Conservation (phyloP, 2,329 filamentous ascomycete species). For the Xylaria digitata region DNA sequence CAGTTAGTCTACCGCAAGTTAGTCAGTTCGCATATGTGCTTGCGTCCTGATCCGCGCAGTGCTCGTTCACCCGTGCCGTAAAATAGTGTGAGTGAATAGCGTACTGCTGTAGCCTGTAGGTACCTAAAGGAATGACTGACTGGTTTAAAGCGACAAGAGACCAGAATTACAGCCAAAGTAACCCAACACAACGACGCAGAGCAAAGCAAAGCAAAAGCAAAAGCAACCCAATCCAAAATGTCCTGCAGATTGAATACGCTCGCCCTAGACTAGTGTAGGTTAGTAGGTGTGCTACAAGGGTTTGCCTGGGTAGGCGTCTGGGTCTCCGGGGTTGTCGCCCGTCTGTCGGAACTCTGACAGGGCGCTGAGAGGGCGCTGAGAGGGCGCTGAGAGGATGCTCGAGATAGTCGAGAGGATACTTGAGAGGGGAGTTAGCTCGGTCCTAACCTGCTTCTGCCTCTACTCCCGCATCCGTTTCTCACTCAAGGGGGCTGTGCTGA, state of each 20-base stretch:
- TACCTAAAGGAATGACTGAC: conserved; percentile 17
- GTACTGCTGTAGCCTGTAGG: conserved; percentile 9
- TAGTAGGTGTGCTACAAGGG: conserved; percentile 10
- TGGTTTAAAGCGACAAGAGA: conserved; percentile 4
- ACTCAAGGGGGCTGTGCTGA: conserved; percentile 30
- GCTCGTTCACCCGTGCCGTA: conserved; percentile 18
- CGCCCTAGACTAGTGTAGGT: conserved; percentile 11
- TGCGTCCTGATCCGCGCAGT: conserved; percentile 5
- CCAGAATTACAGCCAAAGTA: conserved; percentile 9
- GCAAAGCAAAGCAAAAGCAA: conserved; percentile 3
- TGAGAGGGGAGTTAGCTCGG: conserved; percentile 7
- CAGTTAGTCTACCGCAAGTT: conserved; percentile 1
- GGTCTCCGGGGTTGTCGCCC: conserved; percentile 11
- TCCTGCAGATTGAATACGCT: conserved; percentile 13
- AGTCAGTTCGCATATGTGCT: conserved; percentile 4
- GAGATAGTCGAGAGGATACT: no score
- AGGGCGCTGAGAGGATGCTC: no score
- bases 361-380: no score
- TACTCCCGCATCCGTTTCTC: conserved; percentile 1
- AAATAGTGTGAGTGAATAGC: not conserved
- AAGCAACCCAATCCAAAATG: conserved; percentile 18
- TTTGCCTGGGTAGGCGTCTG: conserved; percentile 2
- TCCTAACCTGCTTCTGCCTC: conserved; percentile 17
- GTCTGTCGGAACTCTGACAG: conserved; percentile 2
- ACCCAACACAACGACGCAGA: not conserved